Evolutionary conservation across 441 rosid genomes (phyloP), one percentile per base, ranked within the genome.

Genomic region (Aquilaria agallochum): DNA sequence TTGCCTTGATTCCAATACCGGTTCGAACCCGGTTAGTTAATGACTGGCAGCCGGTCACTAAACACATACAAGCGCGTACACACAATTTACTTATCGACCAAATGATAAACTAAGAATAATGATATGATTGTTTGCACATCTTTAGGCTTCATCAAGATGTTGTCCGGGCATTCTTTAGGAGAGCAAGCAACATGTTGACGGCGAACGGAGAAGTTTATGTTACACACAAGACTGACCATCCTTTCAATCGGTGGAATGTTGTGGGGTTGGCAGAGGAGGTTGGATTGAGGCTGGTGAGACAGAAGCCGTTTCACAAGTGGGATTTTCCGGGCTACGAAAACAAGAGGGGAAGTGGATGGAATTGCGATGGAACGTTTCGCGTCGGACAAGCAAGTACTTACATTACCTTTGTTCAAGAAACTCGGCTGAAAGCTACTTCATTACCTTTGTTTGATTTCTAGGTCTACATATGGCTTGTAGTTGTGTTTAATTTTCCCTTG

Each of bases 171-270:
- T 74, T 74, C 31, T 61, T 74, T 31, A 64, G 63, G 58, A 74
- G 68, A 10, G 78, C 75, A 7, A 55, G 48, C 42, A 67, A 71
- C 53, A 59, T 74, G 72, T 48, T 75, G 64, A 56, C 58, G 51
- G 64, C 59, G 5, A 44, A 64, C 7, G 78, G 78, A 2, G 70
- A 70, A 59, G 61, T 75, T 53, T 73, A 75, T 46, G 58, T 75
- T 2, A 75, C 73, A 6, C 75, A 71, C 70, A 75, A 75, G 47
- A 71, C 72, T 40, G 60, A 64, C n/a, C 53, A 67, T 49, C 78
- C 78, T 15, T 75, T 59, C 49, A 47, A 56, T 1, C 31, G 53
- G 2, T 75, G 78, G 78, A 5, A 31, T 46, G 60, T 75, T 31
- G 9, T 58, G 59, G 32, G 27, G 3, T 65, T 74, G 31, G 78